A percentile compares a stretch with the other conserved stretches of the same genome.
Conservation (phyloP, 306 rosid species). For the Aeschynomene evenia region DNA sequence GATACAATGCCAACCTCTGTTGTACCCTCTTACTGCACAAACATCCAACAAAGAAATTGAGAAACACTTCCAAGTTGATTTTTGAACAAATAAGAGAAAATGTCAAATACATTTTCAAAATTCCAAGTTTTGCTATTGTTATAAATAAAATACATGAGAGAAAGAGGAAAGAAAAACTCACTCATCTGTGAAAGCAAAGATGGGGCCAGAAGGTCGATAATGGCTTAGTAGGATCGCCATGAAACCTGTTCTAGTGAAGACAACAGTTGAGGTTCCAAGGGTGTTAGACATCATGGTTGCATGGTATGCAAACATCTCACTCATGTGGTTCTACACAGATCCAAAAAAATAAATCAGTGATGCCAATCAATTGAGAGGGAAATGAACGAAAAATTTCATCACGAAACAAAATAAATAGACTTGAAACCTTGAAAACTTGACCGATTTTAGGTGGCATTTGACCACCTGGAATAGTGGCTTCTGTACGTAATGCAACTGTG, state of each 20-base stretch:
- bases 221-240: constrained; percentile 90
- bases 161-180: constrained; percentile 46
- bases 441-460: constrained; percentile 82
- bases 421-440: constrained; percentile 84
- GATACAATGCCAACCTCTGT: constrained; percentile 82
- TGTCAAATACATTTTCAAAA: neutral
- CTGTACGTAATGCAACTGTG: constrained; percentile 92
- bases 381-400: neutral
- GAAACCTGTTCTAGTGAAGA: constrained; percentile 90
- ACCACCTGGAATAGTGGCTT: constrained; percentile 77
- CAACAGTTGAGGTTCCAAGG: constrained; percentile 94
- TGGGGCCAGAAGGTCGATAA: constrained; percentile 87
- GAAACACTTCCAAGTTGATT: neutral
- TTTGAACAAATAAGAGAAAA: neutral
- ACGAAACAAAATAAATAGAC: neutral
- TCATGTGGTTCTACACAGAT: constrained; percentile 81
- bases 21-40: constrained; percentile 77
- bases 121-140: too few species aligned
- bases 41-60: neutral
- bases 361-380: constrained; percentile 5
- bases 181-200: constrained; percentile 93
- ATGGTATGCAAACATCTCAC: constrained; percentile 99
- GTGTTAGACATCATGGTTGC: constrained; percentile 99
- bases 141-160: neutral
- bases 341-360: constrained; percentile 16